A percentile compares a stretch with the other conserved stretches of the same genome.
These are phyloP conservation scores for Pythium graminicola DNA, from an alignment of 352 stramenopile species.

Conservation along the genomic window DNA sequence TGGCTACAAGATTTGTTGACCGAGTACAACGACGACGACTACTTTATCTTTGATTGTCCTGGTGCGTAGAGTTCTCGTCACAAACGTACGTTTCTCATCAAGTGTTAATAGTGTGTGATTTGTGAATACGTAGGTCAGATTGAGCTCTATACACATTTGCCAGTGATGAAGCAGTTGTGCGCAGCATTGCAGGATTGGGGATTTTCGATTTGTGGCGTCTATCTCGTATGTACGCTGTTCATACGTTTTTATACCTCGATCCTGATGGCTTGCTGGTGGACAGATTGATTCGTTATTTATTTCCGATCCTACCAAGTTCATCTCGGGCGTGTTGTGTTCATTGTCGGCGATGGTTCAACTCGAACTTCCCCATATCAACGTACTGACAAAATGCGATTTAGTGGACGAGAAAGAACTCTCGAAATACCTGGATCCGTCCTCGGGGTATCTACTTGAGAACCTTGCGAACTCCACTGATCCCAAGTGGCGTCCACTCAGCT, in stretches of 20 bases:
- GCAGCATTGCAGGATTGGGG: conserved; percentile 79
- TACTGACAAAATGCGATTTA: conserved; percentile 90
- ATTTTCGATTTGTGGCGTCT: conserved; percentile 86
- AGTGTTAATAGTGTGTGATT: background rate
- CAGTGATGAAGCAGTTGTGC: conserved; percentile 88
- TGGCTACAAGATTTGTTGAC: conserved; percentile 93
- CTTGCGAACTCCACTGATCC: conserved; percentile 68
- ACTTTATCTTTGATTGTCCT: conserved; percentile 99
- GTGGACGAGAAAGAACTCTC: conserved; percentile 85
- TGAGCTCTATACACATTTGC: conserved; percentile 88
- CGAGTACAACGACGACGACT: conserved; percentile 90
- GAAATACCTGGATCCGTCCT: conserved; percentile 83
- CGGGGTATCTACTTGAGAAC: conserved; percentile 77
- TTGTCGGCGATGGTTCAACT: conserved; percentile 98
- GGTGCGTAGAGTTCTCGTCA: conserved; percentile 38
- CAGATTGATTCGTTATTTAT: conserved; percentile 93
- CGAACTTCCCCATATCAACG: conserved; percentile 95
- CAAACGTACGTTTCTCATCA: background rate
- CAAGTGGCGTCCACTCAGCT: conserved; percentile 77
- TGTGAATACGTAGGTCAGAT: conserved; percentile 69
- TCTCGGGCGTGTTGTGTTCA: conserved; percentile 95
- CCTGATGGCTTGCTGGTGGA: background rate
- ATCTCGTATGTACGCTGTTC: conserved; percentile 43
- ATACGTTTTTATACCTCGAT: background rate
- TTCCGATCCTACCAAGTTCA: conserved; percentile 96